Evolutionary conservation across 2,329 filamentous ascomycete genomes (phyloP), one percentile per base, ranked within the genome.

Genomic region (Plenodomus biglobosus): DNA sequence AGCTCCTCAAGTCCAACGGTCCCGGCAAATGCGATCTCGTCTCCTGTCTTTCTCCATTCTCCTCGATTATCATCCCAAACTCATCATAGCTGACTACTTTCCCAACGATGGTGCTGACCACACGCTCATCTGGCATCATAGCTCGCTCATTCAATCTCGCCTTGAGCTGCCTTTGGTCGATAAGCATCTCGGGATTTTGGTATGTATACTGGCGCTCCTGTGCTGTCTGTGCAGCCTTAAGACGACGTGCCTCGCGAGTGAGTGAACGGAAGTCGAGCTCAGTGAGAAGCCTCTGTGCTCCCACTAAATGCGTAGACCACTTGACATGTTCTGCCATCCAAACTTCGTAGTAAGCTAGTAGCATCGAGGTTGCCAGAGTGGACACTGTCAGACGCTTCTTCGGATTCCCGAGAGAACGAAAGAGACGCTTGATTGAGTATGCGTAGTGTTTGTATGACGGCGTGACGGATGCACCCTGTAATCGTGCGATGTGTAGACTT

Each of bases 321-420:
- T 96, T 96, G 46, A 87, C 85, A 62, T 97, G 92, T 58, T 99
- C 92, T 18, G 91, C 92, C 30, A 87, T 88, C 85, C 92, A 94
- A 16, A 96, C 89, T 69, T 97, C 94, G 64, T 95, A 97, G 69
- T 91, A 97, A 0, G 86, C 90, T 7, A 99, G 79, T 7, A 97
- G 76, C 30, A 96, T 77, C 0, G 90, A 91, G 2, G 92, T 91
- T 7, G 92, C 92, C n/a, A 97, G 76, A 0, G 91, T 96, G 1
- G 89, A 85, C 8, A 90, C 82, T 46, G 90, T 85, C 8, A 85
- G 84, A 44, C 91, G 84, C 60, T 85, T 84, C 38, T 78, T 79
- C 78, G 92, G 55, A 34, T 88, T 81, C 39, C 83, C 83, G 21
- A 97, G 86, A 40, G 87, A 88, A 58, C 83, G 85, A 6, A 88